phyloP scores from a whole-genome alignment of 176 grass and related monocot species.

The Lolium rigidum region DNA sequence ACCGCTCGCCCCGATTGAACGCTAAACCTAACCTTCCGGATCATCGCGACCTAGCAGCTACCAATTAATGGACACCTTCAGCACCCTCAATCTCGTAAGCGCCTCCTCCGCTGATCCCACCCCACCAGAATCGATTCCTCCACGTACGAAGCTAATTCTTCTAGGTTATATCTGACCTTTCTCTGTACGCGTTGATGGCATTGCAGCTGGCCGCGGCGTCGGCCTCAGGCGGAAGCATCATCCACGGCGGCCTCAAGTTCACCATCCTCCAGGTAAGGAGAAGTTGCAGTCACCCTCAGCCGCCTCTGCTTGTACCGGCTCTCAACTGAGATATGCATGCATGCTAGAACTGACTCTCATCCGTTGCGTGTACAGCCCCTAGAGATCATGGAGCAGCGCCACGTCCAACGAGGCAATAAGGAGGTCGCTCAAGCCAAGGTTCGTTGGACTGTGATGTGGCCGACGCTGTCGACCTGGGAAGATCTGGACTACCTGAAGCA shows the following conservation, averaged over 20 bases:
- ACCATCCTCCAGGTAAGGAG: background rate
- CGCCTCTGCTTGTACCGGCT: background rate
- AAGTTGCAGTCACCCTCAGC: too few relatives aligned
- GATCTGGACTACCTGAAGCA: background rate
- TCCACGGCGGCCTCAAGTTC: background rate
- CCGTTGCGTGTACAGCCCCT: background rate
- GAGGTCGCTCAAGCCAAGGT: background rate
- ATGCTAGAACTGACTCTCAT: background rate
- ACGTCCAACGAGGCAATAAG: background rate
- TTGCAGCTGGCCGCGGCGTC: background rate
- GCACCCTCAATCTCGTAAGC: slow-evolving; percentile 3
- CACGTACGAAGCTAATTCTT: background rate
- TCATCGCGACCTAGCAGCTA: background rate
- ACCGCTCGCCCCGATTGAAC: background rate
- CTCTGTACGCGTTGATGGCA: background rate
- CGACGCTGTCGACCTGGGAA: background rate
- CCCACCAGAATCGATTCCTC: background rate
- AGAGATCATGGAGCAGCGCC: background rate
- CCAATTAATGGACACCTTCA: background rate
- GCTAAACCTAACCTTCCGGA: background rate
- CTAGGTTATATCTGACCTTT: background rate
- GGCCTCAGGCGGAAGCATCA: background rate
- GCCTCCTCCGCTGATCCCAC: background rate
- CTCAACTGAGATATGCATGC: too few relatives aligned
- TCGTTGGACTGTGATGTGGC: background rate